Percentiles rank a stretch among this genome's conserved stretches.
Conservation (phyloP, 2,329 filamentous ascomycete genomes). For the Fusarium circinatum region DNA sequence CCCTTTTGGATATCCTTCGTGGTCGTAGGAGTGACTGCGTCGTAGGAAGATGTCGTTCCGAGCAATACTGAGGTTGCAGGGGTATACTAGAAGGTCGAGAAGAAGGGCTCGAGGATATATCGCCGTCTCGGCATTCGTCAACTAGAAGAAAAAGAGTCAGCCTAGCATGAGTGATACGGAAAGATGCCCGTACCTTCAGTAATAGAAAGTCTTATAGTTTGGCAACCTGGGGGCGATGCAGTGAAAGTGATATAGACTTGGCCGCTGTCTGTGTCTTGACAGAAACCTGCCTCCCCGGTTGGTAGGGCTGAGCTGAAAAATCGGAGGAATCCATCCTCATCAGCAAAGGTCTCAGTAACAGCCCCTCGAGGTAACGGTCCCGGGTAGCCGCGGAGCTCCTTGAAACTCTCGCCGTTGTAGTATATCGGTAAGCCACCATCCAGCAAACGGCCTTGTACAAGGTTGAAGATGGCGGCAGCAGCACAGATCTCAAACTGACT, state of each 20-base stretch:
- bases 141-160: background rate
- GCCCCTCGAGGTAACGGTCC: background rate
- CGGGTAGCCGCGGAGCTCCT: background rate
- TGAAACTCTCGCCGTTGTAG: background rate
- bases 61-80: background rate
- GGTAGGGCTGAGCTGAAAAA: background rate
- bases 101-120: background rate
- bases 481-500: background rate
- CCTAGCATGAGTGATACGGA: background rate
- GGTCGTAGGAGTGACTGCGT: background rate
- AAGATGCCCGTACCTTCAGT: background rate
- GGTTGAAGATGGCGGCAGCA: background rate
- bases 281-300: background rate
- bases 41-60: background rate
- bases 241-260: background rate
- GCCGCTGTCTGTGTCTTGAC: background rate
- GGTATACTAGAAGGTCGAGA: background rate
- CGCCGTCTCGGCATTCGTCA: background rate
- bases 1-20: too few relatives aligned
- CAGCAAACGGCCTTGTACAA: background rate
- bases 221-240: background rate
- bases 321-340: background rate
- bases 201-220: background rate
- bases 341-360: background rate
- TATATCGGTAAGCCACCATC: background rate